Conservation (phyloP, 257 asterid genomes). For the Plantago elongata region DNA sequence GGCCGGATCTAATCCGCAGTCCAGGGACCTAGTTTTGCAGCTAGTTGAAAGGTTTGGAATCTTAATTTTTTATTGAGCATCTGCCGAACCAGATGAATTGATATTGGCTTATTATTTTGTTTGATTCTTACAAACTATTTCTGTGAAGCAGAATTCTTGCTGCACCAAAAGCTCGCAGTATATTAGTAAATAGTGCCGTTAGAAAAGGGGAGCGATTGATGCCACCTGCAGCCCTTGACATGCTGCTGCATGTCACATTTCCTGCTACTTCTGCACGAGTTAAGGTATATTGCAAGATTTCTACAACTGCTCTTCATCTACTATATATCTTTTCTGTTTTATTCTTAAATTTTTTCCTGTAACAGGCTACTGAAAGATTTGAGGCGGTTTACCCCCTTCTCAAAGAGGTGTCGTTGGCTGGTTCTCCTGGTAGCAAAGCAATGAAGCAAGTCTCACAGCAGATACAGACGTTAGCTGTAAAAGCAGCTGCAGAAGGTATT, state of each 20-base stretch:
- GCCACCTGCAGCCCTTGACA: constrained; percentile 68
- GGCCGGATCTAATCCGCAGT: constrained; percentile 62
- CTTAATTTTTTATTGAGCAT: constrained; percentile 2
- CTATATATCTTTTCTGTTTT: background rate
- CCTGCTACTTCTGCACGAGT: constrained; percentile 64
- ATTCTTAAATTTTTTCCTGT: constrained; percentile 2
- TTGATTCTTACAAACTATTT: background rate
- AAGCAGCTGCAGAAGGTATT: constrained; percentile 68
- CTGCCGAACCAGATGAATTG: constrained; percentile 9
- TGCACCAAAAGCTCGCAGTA: constrained; percentile 65
- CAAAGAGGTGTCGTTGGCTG: constrained; percentile 80
- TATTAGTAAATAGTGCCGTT: constrained; percentile 59
- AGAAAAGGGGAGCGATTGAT: constrained; percentile 74
- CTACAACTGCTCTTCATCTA: background rate
- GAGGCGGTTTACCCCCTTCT: constrained; percentile 71
- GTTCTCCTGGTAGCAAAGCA: constrained; percentile 83
- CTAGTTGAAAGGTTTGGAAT: constrained; percentile 60
- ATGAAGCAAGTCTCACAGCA: constrained; percentile 71
- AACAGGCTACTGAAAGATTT: constrained; percentile 76
- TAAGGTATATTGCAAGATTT: constrained; percentile 39
- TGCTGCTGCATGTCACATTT: constrained; percentile 55
- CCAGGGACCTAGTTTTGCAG: constrained; percentile 80
- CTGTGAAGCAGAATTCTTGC: constrained; percentile 50
- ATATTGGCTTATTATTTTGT: background rate
- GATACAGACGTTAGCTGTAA: constrained; percentile 47